Evolutionary conservation across 495 filamentous ascomycete genomes (phyloP), one percentile per base, ranked within the genome.

Genomic region (Tricharina praecox): DNA sequence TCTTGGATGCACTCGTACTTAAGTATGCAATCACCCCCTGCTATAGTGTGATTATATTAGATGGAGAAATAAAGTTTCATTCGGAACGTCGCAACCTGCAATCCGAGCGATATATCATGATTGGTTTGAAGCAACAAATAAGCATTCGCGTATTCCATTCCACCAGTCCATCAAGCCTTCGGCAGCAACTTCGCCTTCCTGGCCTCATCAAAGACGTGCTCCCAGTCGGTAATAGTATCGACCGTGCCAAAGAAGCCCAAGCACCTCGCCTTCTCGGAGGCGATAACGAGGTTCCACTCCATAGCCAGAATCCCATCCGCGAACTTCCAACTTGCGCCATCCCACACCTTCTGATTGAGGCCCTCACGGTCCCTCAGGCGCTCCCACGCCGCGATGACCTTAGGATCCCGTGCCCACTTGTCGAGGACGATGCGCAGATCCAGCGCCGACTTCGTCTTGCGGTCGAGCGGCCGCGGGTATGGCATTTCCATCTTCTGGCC

Each of bases 341-440:
- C 36, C 36, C 36, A 39, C 1, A 54, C 49, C 8, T 48, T 50
- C 9, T 38, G 49, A 10, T 53, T 52, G 24, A 58, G 54, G 32
- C 54, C 59, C 9, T 60, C 52, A 0, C 54, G 56, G 40, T 45
- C 43, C 1, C 39, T 23, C 30, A 70, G 23, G 35, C 58, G 53
- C n/a, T 43, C 48, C 67, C 68, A 71, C 2, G 68, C 66, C 20
- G 60, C 51, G 54, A 66, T 60, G 3, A 74, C 66, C n/a, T 71
- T 62, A 1, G 55, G 53, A 43, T 41, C 54, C 43, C 64, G 63
- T 11, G 70, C 64, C 71, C 68, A 74, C 40, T 67, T 58, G 0
- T 56, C 52, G 8, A 71, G 5, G 5, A 15, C 5, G 7, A 39
- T 5, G 7, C 43, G 40, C 16, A 32, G 28, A 32, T 54, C 52